Conservation (phyloP, 495 filamentous ascomycete genomes). For the Aspergillus campestris region DNA sequence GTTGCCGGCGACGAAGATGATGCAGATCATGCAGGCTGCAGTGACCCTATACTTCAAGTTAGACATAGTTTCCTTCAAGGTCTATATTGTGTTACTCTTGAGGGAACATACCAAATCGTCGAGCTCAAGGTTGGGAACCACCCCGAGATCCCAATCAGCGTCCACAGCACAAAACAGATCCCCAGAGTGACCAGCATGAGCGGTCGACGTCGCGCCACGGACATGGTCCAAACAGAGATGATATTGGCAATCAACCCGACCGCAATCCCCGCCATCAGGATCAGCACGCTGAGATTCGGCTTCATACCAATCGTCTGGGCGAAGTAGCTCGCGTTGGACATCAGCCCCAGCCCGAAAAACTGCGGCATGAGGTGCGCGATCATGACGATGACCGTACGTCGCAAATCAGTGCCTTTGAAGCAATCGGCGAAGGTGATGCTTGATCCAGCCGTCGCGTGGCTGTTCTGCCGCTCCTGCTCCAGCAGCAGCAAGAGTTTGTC, state of each 20-base stretch:
- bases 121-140: conserved; percentile 6
- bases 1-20: conserved; percentile 20
- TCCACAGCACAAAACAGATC: conserved; percentile 17
- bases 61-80: neutral
- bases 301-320: conserved; percentile 27
- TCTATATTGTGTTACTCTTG: conserved; percentile 14
- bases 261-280: conserved; percentile 24
- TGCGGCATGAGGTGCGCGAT: conserved; percentile 26
- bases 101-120: conserved; percentile 10
- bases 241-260: conserved; percentile 25
- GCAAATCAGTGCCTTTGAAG: conserved; percentile 33
- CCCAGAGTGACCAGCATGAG: conserved; percentile 14
- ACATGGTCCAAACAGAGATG: conserved; percentile 19
- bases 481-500: conserved; percentile 4
- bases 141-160: conserved; percentile 25
- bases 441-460: too few relatives aligned
- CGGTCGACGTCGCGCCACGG: conserved; percentile 17
- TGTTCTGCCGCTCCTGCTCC: conserved; percentile 8
- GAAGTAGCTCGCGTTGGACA: conserved; percentile 27
- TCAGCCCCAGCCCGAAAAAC: conserved; percentile 24
- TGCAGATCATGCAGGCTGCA: conserved; percentile 18
- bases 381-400: conserved; percentile 39
- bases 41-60: conserved; percentile 18
- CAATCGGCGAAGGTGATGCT: conserved; percentile 31
- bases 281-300: conserved; percentile 19